Evolutionary conservation across 1,139 yeast genomes (phyloP).

Genomic region (Zygosaccharomyces sapae): DNA sequence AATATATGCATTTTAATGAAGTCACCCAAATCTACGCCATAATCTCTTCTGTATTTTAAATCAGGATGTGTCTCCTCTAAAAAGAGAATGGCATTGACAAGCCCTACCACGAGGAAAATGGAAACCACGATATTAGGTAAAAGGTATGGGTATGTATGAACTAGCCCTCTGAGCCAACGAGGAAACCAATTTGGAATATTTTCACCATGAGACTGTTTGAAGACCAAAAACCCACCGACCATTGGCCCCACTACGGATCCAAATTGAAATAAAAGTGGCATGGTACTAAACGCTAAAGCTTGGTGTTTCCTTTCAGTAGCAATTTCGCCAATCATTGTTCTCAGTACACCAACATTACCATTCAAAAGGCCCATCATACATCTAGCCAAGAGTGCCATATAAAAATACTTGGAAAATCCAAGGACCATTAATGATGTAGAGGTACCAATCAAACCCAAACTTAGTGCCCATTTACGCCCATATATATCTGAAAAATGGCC

Average conservation of each 20-base stretch:
- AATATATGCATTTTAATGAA: conserved; percentile 36
- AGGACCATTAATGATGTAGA: conserved; percentile 46
- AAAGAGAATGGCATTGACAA: conserved; percentile 47
- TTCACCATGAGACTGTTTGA: conserved; percentile 33
- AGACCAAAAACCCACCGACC: conserved; percentile 46
- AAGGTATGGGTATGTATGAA: conserved; percentile 52
- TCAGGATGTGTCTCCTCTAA: conserved; percentile 58
- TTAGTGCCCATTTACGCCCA: conserved; percentile 57
- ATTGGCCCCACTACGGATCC: conserved; percentile 59
- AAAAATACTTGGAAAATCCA: conserved; percentile 51
- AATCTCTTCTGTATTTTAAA: conserved; percentile 43
- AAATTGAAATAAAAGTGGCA: conserved; percentile 57
- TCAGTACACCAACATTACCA: conserved; percentile 58
- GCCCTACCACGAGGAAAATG: conserved; percentile 39
- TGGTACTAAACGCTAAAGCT: conserved; percentile 55
- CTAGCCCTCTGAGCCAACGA: conserved; percentile 31
- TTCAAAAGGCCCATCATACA: conserved; percentile 53
- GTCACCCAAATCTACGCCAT: conserved; percentile 54
- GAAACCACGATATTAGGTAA: conserved; percentile 57
- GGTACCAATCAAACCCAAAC: conserved; percentile 51
- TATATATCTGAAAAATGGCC: conserved; percentile 50
- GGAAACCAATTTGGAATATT: conserved; percentile 17
- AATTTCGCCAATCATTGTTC: conserved; percentile 59
- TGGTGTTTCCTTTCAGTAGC: conserved; percentile 55
- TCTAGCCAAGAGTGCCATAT: conserved; percentile 51